Evolutionary conservation across 139 green algal genomes (phyloP).

Genomic region (Nannochloris sp.): DNA sequence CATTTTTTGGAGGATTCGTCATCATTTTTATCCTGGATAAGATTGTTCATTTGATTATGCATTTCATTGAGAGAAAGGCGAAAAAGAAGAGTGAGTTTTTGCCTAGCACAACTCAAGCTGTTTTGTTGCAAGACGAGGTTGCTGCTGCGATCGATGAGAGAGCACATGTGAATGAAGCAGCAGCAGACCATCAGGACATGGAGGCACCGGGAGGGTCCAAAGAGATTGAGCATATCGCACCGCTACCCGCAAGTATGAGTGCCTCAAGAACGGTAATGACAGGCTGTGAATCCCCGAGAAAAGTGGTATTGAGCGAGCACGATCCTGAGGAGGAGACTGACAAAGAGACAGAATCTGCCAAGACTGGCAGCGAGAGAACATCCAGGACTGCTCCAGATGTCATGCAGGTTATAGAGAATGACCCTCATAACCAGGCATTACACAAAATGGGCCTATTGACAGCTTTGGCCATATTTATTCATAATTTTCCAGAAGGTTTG

Average conservation of each 20-base stretch:
- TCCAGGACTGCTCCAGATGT: constrained; percentile 4
- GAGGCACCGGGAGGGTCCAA: too few relatives aligned
- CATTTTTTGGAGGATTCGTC: constrained; percentile 55
- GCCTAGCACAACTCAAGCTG: constrained; percentile 5
- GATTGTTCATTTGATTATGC: constrained; percentile 32
- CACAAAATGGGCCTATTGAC: constrained; percentile 40
- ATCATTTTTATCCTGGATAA: constrained; percentile 38
- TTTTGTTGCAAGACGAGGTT: constrained; percentile 7
- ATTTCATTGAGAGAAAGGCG: not conserved
- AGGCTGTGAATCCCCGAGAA: not conserved
- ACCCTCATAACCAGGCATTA: constrained; percentile 23
- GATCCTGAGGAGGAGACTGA: not conserved
- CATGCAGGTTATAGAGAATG: constrained; percentile 20
- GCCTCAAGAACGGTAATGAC: not conserved
- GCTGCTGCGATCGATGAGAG: not conserved
- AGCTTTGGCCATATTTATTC: constrained; percentile 44
- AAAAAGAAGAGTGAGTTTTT: not conserved
- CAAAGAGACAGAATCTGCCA: not conserved
- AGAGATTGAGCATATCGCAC: too few relatives aligned
- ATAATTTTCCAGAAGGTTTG: constrained; percentile 69
- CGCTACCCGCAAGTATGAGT: not conserved
- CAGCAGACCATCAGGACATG: too few relatives aligned
- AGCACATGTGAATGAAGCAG: too few relatives aligned
- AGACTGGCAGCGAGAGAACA: not conserved
- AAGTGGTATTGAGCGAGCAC: not conserved